Evolutionary conservation across 495 filamentous ascomycete genomes (phyloP).

Genomic region (Aspergillus carlsbadensis): DNA sequence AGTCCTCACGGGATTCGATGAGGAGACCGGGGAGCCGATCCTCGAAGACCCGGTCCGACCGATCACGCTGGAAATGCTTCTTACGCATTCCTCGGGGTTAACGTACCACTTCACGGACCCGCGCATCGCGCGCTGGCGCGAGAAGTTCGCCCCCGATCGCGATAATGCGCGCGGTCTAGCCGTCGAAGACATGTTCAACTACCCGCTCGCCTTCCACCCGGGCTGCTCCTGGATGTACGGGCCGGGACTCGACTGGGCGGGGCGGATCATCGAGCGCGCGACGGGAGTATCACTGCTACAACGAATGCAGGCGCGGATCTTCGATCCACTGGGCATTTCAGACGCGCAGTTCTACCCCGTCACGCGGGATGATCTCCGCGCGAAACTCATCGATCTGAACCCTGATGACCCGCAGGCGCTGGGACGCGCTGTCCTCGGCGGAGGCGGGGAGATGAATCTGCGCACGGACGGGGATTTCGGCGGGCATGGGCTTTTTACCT

Average conservation of each 20-base stretch:
- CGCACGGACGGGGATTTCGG: conserved; percentile 41
- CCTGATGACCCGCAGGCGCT: conserved; percentile 24
- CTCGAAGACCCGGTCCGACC: conserved; percentile 50
- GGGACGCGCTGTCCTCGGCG: conserved; percentile 25
- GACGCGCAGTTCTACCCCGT: conserved; percentile 56
- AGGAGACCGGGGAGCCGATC: conserved; percentile 27
- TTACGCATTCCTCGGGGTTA: conserved; percentile 58
- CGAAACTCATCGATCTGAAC: conserved; percentile 31
- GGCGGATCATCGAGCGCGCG: conserved; percentile 53
- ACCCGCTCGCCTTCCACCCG: conserved; percentile 57
- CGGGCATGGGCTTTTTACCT: conserved; percentile 52
- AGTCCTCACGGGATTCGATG: conserved; percentile 32
- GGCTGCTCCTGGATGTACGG: conserved; percentile 59
- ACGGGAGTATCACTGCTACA: conserved; percentile 50
- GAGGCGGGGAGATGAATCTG: conserved; percentile 24
- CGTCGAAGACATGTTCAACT: conserved; percentile 39
- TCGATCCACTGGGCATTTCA: conserved; percentile 53
- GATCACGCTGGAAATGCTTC: conserved; percentile 62
- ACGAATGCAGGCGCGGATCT: conserved; percentile 57
- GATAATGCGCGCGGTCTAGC: conserved; percentile 40
- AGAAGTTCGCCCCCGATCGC: conserved; percentile 15
- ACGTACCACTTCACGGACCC: conserved; percentile 55
- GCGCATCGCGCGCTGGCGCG: background rate
- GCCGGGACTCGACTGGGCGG: conserved; percentile 60
- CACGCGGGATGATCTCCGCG: conserved; percentile 41